Evolutionary conservation across 805 yeast genomes (phyloP).

Genomic region (Saccharomyces mikatae): DNA sequence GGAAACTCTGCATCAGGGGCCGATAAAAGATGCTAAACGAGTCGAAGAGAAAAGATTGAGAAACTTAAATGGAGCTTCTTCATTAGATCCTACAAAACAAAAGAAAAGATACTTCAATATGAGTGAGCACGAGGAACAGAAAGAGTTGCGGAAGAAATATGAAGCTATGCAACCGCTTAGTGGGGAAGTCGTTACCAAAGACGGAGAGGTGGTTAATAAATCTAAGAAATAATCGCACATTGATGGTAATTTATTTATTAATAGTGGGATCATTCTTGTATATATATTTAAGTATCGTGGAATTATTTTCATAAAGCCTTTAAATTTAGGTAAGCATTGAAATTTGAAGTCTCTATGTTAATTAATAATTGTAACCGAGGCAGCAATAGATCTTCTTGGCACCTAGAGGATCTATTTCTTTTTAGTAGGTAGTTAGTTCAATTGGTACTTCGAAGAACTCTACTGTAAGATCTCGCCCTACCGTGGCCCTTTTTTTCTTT

Average conservation of each 20-base stretch:
- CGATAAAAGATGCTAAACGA: slow-evolving; percentile 72
- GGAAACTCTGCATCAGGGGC: slow-evolving; percentile 70
- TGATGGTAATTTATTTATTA: neutral
- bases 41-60: slow-evolving; percentile 39
- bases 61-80: neutral
- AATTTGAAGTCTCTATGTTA: neutral
- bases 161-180: slow-evolving; percentile 57
- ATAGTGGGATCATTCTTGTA: neutral
- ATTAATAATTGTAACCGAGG: neutral
- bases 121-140: slow-evolving; percentile 59
- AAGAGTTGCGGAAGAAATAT: slow-evolving; percentile 47
- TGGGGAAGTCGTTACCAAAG: slow-evolving; percentile 41
- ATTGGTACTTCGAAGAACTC: neutral
- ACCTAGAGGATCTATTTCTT: neutral
- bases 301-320: neutral
- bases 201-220: slow-evolving; percentile 23
- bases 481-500: neutral
- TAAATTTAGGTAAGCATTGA: neutral
- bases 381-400: neutral
- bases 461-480: neutral
- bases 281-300: neutral
- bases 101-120: slow-evolving; percentile 46
- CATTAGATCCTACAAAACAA: slow-evolving; percentile 28
- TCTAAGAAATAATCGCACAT: neutral
- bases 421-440: neutral